Evolutionary conservation across 2,329 filamentous ascomycete species (phyloP).

Genomic region (Paraphoma chrysanthemicola): DNA sequence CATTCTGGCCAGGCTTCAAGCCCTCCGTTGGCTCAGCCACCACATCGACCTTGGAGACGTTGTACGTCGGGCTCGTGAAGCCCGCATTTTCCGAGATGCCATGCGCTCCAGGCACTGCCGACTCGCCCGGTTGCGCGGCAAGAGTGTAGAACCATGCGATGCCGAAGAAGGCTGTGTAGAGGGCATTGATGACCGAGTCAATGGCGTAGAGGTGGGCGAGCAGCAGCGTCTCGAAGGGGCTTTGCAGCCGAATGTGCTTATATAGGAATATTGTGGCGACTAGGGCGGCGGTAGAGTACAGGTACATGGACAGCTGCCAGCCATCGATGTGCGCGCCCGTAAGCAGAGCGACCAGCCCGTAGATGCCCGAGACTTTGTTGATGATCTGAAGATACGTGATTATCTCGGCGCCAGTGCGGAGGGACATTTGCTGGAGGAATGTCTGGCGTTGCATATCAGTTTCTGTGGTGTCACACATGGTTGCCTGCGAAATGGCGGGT

Average conservation of each 20-base stretch:
- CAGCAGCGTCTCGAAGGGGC: conserved; percentile 78
- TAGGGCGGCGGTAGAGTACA: conserved; percentile 81
- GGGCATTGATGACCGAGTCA: conserved; percentile 81
- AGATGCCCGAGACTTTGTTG: conserved; percentile 91
- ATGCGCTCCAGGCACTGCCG: conserved; percentile 49
- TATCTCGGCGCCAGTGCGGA: conserved; percentile 85
- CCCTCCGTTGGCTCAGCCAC: conserved; percentile 57
- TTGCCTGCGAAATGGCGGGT: conserved; percentile 2
- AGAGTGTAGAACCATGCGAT: conserved; percentile 86
- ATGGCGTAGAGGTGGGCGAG: conserved; percentile 86
- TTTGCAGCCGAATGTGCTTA: conserved; percentile 80
- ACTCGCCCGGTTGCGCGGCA: conserved; percentile 59
- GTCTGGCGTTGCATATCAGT: conserved; percentile 60
- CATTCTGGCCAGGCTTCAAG: conserved; percentile 58
- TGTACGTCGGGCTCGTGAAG: conserved; percentile 69
- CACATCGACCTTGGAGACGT: conserved; percentile 65
- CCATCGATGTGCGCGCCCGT: conserved; percentile 84
- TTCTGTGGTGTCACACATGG: conserved; percentile 5
- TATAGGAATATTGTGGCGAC: conserved; percentile 72
- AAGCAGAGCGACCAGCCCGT: conserved; percentile 85
- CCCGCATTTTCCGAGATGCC: conserved; percentile 70
- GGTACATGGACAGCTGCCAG: conserved; percentile 88
- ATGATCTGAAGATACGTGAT: conserved; percentile 83
- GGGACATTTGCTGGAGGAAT: conserved; percentile 84
- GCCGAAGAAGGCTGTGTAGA: conserved; percentile 83